Evolutionary conservation across 768 basidiomycete genomes (phyloP), one percentile per base, ranked within the genome.

Genomic region (Tremella yokohamensis): DNA sequence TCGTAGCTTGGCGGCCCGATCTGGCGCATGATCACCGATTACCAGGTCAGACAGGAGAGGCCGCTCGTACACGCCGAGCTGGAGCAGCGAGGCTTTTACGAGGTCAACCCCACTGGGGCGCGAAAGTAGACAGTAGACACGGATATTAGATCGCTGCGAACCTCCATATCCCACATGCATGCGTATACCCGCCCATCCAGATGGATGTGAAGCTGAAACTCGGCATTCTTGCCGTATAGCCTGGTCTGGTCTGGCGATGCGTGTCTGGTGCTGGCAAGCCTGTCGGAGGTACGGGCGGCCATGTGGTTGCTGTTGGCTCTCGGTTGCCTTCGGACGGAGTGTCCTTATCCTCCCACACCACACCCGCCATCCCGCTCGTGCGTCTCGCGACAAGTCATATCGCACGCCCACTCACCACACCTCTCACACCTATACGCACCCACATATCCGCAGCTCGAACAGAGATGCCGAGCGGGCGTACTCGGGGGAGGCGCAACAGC

Each of bases 1-100:
- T 20, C 12, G 4, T 37, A 77, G 76, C 59, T 67, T 50, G 76
- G 69, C 1, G 54, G 74, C n/a, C 74, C 73, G 0, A 65, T 76
- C 39, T 79, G 73, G 76, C 53, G 78, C 26, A 58, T 64, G 56
- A 62, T 63, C 18, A 65, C 65, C 4, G 78, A 79, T 54, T 49
- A 51, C n/a, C 42, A 37, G 13, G 63, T 69, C 15, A 48, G 48
- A n/a, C 45, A 54, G 39, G 55, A 47, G 20, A 48, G 49, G 44
- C 55, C 53, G 18, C 45, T 39, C 0, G 65, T 69, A 0, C 18
- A 59, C 44, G 51, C 29, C 3, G 70, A 72, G 18, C 38, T 63
- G 13, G 62, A 65, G 24, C 47, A 47, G 13, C 55, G 53, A 37
- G 63, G 68, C 2, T 53, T 65, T 20, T 72, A 62, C 40, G 49